phyloP scores from a whole-genome alignment of 2,329 filamentous ascomycete genomes.

The Hypoxylon rubiginosum region DNA sequence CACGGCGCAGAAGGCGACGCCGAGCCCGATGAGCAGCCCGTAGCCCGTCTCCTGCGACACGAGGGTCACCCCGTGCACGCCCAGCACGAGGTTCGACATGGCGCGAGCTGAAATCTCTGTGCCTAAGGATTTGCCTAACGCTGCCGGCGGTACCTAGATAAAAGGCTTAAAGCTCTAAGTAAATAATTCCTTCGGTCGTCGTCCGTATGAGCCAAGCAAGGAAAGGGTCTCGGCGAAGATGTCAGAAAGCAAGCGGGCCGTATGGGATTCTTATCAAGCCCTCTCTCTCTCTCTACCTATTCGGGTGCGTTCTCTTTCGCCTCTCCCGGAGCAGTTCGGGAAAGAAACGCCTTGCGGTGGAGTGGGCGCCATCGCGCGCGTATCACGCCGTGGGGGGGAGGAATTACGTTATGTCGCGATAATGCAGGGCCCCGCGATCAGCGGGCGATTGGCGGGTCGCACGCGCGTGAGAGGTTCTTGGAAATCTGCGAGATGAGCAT shows the following conservation, averaged over 20 bases:
- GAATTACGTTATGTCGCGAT: conserved; percentile 38
- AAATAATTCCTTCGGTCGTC: neutral
- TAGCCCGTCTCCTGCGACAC: conserved; percentile 52
- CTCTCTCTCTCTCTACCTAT: neutral
- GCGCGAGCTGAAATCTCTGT: neutral
- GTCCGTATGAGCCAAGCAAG: neutral
- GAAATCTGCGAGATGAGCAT: neutral
- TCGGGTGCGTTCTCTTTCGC: conserved; percentile 6
- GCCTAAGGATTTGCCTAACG: neutral
- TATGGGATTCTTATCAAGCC: conserved; percentile 15
- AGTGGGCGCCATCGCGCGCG: conserved; percentile 6
- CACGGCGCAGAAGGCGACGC: conserved; percentile 61
- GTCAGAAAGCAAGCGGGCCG: neutral
- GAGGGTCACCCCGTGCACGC: conserved; percentile 32
- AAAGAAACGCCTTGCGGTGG: conserved; percentile 18
- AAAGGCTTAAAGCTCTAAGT: neutral
- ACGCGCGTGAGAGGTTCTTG: neutral
- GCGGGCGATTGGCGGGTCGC: neutral
- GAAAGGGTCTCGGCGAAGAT: neutral
- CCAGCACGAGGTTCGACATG: conserved; percentile 34
- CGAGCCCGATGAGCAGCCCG: conserved; percentile 63
- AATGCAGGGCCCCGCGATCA: neutral
- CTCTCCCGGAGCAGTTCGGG: conserved; percentile 21
- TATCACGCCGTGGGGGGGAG: conserved; percentile 37
- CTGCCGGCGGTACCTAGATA: neutral